Evolutionary conservation across 768 basidiomycete genomes (phyloP).

Genomic region (Suillus spraguei): DNA sequence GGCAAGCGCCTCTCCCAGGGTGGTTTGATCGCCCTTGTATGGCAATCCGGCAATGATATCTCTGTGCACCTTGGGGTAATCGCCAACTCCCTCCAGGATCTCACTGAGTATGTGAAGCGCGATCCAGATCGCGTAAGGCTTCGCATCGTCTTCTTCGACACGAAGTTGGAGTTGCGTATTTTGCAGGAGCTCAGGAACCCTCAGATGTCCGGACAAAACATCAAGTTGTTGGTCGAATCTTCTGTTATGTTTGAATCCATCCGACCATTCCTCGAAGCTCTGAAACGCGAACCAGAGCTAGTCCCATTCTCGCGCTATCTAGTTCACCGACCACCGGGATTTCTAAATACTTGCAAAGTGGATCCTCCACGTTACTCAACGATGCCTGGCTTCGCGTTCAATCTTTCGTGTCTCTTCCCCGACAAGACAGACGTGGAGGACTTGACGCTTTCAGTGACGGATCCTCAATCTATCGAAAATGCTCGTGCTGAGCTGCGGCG

Average conservation of each 20-base stretch:
- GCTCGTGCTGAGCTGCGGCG: conserved; percentile 48
- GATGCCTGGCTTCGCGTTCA: conserved; percentile 56
- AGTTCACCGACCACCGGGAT: conserved; percentile 42
- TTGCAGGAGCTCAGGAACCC: conserved; percentile 38
- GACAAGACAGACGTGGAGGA: conserved; percentile 39
- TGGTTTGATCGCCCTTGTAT: conserved; percentile 63
- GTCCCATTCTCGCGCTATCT: conserved; percentile 60
- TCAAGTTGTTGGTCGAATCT: conserved; percentile 55
- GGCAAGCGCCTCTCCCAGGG: conserved; percentile 63
- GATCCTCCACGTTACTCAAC: conserved; percentile 56
- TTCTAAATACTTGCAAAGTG: conserved; percentile 38
- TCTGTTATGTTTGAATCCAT: conserved; percentile 70
- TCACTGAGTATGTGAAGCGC: conserved; percentile 45
- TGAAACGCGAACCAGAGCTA: conserved; percentile 56
- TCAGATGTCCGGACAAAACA: conserved; percentile 24
- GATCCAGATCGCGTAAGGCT: conserved; percentile 41
- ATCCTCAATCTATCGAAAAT: conserved; percentile 44
- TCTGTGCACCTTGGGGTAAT: conserved; percentile 60
- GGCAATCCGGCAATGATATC: conserved; percentile 35
- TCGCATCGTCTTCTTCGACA: conserved; percentile 65
- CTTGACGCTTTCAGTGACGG: conserved; percentile 43
- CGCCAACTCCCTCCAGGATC: conserved; percentile 43
- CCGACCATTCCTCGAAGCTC: conserved; percentile 65
- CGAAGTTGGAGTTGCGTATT: conserved; percentile 51
- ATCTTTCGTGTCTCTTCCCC: conserved; percentile 57